A percentile compares a stretch with the other conserved stretches of the same genome.
phyloP scores from a whole-genome alignment of 805 yeast genomes.

The Starmerella geochares region DNA sequence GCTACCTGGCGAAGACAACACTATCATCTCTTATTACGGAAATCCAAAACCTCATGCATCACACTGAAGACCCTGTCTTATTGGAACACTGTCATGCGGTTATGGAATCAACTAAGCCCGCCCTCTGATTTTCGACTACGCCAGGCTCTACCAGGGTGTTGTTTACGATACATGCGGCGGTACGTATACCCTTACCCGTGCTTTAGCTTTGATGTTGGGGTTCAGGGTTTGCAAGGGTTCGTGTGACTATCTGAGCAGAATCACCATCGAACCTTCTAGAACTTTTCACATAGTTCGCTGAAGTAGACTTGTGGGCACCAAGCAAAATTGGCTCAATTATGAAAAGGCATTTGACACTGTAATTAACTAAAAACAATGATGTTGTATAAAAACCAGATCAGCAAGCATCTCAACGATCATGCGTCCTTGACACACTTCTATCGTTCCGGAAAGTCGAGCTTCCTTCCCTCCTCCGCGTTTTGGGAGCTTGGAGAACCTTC shows the following conservation, averaged over 20 bases:
- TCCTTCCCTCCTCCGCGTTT: not conserved
- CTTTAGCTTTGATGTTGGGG: not conserved
- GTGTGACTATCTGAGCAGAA: not conserved
- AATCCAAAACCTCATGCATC: not conserved
- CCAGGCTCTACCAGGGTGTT: no score
- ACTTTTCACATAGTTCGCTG: no score
- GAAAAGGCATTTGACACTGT: no score
- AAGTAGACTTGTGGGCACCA: no score
- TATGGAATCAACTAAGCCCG: not conserved
- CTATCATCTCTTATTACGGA: constrained; percentile 4
- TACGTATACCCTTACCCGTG: constrained; percentile 1
- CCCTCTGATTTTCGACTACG: no score
- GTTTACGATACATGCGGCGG: not conserved
- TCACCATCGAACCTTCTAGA: constrained; percentile 3
- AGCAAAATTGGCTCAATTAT: no score
- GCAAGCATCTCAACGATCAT: no score
- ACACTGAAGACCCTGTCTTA: constrained; percentile 28
- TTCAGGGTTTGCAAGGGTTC: not conserved
- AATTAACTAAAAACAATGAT: no score
- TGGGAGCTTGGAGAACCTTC: constrained; percentile 18
- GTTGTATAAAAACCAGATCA: no score
- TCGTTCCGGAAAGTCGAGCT: not conserved
- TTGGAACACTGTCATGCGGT: constrained; percentile 5
- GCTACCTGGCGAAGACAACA: constrained; percentile 12
- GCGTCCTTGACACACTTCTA: not conserved